These are phyloP conservation scores for Monosporascus sp. DNA, from an alignment of 2,329 filamentous ascomycete species.

Conservation along the genomic window DNA sequence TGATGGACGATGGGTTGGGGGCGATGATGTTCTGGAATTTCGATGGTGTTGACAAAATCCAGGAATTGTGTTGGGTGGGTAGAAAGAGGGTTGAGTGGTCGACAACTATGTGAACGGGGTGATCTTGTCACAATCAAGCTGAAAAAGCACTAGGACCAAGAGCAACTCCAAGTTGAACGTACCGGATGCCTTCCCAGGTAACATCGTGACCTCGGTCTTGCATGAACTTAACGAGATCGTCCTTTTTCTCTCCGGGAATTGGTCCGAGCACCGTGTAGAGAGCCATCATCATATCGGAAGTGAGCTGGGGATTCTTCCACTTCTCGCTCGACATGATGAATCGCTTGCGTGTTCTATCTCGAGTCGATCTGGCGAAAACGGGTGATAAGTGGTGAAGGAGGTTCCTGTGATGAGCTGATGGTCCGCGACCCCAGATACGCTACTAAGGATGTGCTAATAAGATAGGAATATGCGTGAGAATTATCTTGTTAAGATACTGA, in stretches of 20 bases:
- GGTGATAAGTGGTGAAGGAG: too few species aligned
- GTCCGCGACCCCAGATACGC: too few species aligned
- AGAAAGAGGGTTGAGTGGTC: neutral
- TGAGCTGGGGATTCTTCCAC: neutral
- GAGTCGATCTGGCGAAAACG: too few species aligned
- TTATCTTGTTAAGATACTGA: too few species aligned
- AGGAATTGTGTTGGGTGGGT: neutral
- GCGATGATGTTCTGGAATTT: too few species aligned
- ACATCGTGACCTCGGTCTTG: constrained; percentile 26
- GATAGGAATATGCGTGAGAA: too few species aligned
- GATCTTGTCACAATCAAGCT: neutral
- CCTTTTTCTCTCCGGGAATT: constrained; percentile 20
- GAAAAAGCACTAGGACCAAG: constrained; percentile 1
- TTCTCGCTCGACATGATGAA: neutral
- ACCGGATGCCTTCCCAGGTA: constrained; percentile 44
- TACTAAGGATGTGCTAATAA: too few species aligned
- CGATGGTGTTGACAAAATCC: neutral
- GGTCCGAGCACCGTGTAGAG: constrained; percentile 15
- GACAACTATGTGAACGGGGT: neutral
- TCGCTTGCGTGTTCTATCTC: neutral
- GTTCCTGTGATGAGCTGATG: too few species aligned
- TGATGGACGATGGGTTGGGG: too few species aligned
- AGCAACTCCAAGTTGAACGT: constrained; percentile 16
- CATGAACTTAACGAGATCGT: constrained; percentile 28
- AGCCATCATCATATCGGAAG: constrained; percentile 23